phyloP scores from a whole-genome alignment of 192 early-diverging fungal species.

The Phlyctochytrium planicorne region DNA sequence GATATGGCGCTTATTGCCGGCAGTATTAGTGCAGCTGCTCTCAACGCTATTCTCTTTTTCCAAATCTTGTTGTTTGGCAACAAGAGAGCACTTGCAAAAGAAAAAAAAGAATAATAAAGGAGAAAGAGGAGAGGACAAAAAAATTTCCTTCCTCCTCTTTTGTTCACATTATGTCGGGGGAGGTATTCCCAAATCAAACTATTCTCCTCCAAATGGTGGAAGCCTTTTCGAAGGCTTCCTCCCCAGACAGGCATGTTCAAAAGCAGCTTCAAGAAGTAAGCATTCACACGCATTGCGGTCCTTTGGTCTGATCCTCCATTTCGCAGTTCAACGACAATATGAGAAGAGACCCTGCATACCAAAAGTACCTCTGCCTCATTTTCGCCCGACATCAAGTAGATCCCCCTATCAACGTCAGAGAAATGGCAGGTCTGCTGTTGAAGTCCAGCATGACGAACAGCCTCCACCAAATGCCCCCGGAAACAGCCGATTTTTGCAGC shows the following conservation, averaged over 20 bases:
- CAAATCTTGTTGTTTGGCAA: constrained; percentile 59
- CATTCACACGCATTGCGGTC: too few species aligned
- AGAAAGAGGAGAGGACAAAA: too few species aligned
- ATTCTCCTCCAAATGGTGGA: constrained; percentile 36
- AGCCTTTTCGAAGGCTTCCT: constrained; percentile 24
- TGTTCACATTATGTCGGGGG: too few species aligned
- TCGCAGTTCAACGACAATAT: too few species aligned
- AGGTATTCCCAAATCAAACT: neutral
- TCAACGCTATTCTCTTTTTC: constrained; percentile 75
- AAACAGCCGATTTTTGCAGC: constrained; percentile 32
- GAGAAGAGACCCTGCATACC: too few species aligned
- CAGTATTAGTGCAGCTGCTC: constrained; percentile 62
- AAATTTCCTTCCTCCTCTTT: too few species aligned
- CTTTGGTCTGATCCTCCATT: too few species aligned
- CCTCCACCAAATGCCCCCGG: constrained; percentile 40
- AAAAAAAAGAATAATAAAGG: neutral
- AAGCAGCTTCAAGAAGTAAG: constrained; percentile 35
- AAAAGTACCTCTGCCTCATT: constrained; percentile 87
- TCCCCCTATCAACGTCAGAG: constrained; percentile 65
- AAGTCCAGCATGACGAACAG: constrained; percentile 55
- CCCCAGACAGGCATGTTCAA: constrained; percentile 36
- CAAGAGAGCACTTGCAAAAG: neutral
- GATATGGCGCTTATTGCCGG: constrained; percentile 76
- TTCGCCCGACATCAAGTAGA: constrained; percentile 62
- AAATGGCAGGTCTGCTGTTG: constrained; percentile 72